phyloP scores from a whole-genome alignment of 257 asterid genomes.

The Solanum pimpinellifolium region DNA sequence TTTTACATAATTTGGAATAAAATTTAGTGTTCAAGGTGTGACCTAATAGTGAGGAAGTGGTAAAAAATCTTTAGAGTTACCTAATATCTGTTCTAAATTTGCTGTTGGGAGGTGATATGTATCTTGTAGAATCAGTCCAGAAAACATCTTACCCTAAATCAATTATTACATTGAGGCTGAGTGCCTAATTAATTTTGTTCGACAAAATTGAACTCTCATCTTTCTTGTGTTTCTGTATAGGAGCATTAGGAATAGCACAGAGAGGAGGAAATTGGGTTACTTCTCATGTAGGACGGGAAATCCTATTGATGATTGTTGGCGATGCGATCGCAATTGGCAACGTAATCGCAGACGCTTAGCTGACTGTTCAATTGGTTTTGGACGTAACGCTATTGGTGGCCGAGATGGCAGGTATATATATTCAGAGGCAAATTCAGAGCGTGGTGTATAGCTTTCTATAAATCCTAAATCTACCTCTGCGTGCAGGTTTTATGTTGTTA shows the following conservation, averaged over 20 bases:
- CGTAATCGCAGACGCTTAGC: slow-evolving; percentile 67
- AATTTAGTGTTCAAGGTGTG: neutral
- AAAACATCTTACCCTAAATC: neutral
- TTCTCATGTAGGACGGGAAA: slow-evolving; percentile 71
- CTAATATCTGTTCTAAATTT: rapidly evolving
- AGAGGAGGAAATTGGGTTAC: slow-evolving; percentile 64
- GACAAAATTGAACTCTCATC: neutral
- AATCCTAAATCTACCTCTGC: neutral
- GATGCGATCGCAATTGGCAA: slow-evolving; percentile 64
- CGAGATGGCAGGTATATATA: slow-evolving; percentile 37
- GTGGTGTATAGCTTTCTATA: neutral
- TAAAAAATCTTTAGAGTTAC: neutral
- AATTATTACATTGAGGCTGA: neutral
- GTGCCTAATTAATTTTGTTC: neutral
- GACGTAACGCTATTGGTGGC: slow-evolving; percentile 82
- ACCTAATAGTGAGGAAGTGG: no score
- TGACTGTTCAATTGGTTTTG: slow-evolving; percentile 78
- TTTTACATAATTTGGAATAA: neutral
- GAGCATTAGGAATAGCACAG: slow-evolving; percentile 55
- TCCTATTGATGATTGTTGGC: slow-evolving; percentile 92
- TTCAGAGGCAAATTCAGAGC: neutral
- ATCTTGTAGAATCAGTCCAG: rapidly evolving
- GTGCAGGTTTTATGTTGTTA: slow-evolving; percentile 37
- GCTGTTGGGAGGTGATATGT: neutral
- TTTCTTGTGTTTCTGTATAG: slow-evolving; percentile 24